Percentiles rank a stretch among this genome's conserved stretches.
These are phyloP conservation scores for Fraxinus paxiana DNA, from an alignment of 305 asterid species.

Conservation along the genomic window DNA sequence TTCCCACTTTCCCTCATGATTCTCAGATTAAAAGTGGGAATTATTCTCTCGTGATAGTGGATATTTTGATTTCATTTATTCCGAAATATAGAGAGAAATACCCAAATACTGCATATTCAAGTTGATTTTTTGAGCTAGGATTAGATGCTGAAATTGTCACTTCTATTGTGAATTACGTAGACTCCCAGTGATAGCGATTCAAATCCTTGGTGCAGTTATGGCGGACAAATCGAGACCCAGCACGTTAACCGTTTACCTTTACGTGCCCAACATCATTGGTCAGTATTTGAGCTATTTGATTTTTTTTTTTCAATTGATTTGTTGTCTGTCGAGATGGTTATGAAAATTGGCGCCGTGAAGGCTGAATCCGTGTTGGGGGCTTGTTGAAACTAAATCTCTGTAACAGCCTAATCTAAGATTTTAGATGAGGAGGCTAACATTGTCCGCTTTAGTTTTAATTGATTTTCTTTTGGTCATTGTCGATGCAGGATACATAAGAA, in stretches of 20 bases:
- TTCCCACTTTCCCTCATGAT: no score
- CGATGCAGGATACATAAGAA: conserved; percentile 61
- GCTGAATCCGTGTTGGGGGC: background rate
- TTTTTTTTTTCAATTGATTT: conserved; percentile 2
- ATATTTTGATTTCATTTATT: no score
- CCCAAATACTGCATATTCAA: background rate
- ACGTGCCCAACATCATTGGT: conserved; percentile 87
- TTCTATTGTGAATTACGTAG: background rate
- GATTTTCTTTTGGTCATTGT: background rate
- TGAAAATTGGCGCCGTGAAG: background rate
- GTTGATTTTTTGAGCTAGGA: background rate
- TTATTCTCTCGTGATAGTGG: no score
- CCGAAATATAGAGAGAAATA: no score
- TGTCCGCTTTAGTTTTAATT: background rate
- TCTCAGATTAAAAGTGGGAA: no score
- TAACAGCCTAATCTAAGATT: background rate
- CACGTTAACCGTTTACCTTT: conserved; percentile 58
- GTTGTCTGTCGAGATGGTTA: background rate
- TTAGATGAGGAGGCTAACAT: background rate
- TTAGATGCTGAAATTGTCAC: background rate
- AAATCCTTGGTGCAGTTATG: conserved; percentile 27
- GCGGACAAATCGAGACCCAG: conserved; percentile 51
- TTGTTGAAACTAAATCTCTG: background rate
- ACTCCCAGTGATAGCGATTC: background rate
- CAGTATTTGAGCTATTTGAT: background rate